These are phyloP conservation scores for Dryas octopetala DNA, from an alignment of 306 rosid species.

Conservation along the genomic window DNA sequence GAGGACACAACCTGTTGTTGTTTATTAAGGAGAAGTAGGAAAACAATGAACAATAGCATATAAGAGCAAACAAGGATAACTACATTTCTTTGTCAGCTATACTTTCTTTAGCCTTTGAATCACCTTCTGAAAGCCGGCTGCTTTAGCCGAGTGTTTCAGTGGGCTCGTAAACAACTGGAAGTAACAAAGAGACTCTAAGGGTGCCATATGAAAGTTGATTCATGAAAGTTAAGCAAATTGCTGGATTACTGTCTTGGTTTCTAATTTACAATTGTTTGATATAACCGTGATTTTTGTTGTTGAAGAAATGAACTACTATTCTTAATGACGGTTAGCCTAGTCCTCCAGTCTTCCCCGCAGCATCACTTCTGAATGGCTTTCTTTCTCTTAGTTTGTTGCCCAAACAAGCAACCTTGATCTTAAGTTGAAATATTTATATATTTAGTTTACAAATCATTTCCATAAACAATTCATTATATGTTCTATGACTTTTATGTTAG, in stretches of 20 bases:
- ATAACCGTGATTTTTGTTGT: background rate
- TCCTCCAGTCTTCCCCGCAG: background rate
- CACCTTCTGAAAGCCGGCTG: too few species aligned
- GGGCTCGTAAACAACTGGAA: background rate
- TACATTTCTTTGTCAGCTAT: background rate
- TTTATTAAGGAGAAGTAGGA: background rate
- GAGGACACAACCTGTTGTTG: background rate
- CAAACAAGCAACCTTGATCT: background rate
- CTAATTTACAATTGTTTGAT: background rate
- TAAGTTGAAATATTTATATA: background rate
- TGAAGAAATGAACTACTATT: background rate
- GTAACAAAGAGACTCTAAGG: background rate
- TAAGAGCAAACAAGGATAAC: background rate
- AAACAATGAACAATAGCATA: background rate
- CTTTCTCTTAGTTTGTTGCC: background rate
- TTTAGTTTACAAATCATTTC: background rate
- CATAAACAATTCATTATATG: background rate
- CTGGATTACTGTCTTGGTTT: background rate
- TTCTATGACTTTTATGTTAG: slow-evolving; percentile 38
- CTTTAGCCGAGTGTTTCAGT: too few species aligned
- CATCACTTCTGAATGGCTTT: background rate
- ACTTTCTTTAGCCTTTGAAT: too few species aligned
- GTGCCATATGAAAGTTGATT: background rate
- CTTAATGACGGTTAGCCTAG: background rate
- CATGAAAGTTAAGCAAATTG: background rate